Percentiles rank a stretch among this genome's conserved stretches.
These are phyloP conservation scores for Perkinsus chesapeaki DNA, from an alignment of 169 alveolate species.

Conservation along the genomic window DNA sequence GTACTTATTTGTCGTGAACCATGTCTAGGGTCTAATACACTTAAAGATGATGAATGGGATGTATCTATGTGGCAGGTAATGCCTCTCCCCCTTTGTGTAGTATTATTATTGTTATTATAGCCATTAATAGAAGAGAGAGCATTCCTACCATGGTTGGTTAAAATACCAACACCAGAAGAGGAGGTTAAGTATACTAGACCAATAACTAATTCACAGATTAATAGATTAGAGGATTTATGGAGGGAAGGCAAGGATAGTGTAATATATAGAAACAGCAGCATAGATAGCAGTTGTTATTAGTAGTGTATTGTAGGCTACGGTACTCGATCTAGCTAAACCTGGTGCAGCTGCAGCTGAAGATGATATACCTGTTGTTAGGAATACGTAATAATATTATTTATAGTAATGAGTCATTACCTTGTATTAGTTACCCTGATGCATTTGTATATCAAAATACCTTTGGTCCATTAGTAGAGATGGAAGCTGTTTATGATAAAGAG, in stretches of 20 bases:
- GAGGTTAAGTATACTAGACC: slow-evolving; percentile 38
- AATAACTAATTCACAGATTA: slow-evolving; percentile 28
- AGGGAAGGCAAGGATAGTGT: slow-evolving; percentile 33
- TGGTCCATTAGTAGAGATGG: slow-evolving; percentile 78
- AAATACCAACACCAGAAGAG: slow-evolving; percentile 52
- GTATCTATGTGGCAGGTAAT: slow-evolving; percentile 43
- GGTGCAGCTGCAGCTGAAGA: slow-evolving; percentile 18
- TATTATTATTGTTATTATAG: background rate
- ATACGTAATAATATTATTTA: slow-evolving; percentile 23
- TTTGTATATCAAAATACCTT: slow-evolving; percentile 52
- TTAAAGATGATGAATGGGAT: slow-evolving; percentile 48
- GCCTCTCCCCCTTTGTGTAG: background rate
- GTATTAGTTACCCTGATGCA: slow-evolving; percentile 40
- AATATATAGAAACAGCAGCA: slow-evolving; percentile 19
- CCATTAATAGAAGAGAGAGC: slow-evolving; percentile 60
- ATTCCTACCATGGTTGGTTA: slow-evolving; percentile 59
- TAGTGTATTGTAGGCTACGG: slow-evolving; percentile 5
- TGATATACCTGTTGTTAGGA: slow-evolving; percentile 16
- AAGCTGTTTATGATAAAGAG: slow-evolving; percentile 84
- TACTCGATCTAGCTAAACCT: background rate
- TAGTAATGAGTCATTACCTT: slow-evolving; percentile 28
- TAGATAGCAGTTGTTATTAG: slow-evolving; percentile 10
- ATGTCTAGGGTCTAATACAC: slow-evolving; percentile 9
- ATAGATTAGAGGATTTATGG: slow-evolving; percentile 45
- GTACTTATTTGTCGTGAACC: slow-evolving; percentile 16